Percentiles rank a stretch among this genome's conserved stretches.
phyloP scores from a whole-genome alignment of 495 filamentous ascomycete species.

The Trichoderma gamsii region DNA sequence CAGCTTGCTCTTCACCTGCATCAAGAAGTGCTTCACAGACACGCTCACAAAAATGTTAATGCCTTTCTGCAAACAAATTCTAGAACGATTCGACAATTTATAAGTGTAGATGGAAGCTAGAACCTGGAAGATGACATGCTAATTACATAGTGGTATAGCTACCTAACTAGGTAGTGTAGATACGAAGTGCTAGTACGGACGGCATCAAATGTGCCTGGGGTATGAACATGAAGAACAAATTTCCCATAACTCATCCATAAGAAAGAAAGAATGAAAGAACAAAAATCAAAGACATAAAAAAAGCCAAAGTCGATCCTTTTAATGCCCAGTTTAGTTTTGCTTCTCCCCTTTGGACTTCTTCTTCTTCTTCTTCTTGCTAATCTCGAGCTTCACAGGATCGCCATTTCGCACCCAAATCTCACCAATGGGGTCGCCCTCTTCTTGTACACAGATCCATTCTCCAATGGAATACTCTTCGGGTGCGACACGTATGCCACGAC shows the following conservation, averaged over 20 bases:
- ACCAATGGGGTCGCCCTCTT: constrained; percentile 59
- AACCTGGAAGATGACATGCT: not conserved
- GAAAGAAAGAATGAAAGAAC: not conserved
- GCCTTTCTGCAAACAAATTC: too few relatives aligned
- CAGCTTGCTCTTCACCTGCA: not conserved
- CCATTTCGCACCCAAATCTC: constrained; percentile 50
- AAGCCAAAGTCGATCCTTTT: too few relatives aligned
- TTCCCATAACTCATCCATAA: not conserved
- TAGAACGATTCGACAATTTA: too few relatives aligned
- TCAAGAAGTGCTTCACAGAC: too few relatives aligned
- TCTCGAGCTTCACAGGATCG: constrained; percentile 7
- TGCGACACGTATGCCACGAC: constrained; percentile 55
- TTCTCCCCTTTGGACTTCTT: constrained; percentile 8
- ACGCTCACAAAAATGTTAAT: not conserved
- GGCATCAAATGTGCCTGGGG: not conserved
- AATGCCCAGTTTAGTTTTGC: not conserved
- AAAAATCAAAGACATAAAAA: too few relatives aligned
- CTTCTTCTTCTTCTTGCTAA: constrained; percentile 16
- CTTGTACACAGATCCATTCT: constrained; percentile 60
- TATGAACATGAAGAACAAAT: not conserved
- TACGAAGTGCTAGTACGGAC: not conserved
- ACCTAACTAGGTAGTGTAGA: not conserved
- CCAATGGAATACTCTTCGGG: constrained; percentile 60
- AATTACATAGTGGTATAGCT: not conserved
- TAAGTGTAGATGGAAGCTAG: not conserved